Percentiles rank a stretch among this genome's conserved stretches.
phyloP scores from a whole-genome alignment of 1,284 basidiomycete genomes.

The Apiotrichum sp. region DNA sequence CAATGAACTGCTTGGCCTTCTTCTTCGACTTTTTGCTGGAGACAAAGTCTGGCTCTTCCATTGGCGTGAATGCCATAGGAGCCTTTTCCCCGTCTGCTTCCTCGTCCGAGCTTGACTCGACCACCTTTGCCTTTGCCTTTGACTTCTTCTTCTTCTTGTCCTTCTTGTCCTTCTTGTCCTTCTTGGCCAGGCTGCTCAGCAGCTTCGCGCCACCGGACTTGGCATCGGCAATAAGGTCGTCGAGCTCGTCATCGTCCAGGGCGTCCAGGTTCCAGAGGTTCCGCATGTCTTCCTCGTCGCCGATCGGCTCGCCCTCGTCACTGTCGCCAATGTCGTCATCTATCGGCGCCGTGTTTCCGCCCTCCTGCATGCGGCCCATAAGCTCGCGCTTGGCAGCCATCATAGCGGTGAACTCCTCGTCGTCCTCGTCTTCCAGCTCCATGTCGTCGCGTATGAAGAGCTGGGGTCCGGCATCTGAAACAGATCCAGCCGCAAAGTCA shows the following conservation, averaged over 20 bases:
- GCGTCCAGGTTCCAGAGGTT: conserved; percentile 30
- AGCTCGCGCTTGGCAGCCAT: conserved; percentile 23
- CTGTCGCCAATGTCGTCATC: conserved; percentile 9
- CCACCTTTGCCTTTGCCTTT: neutral
- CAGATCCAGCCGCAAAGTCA: conserved; percentile 55
- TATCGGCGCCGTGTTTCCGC: conserved; percentile 14
- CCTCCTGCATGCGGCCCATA: conserved; percentile 18
- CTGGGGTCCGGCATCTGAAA: conserved; percentile 51
- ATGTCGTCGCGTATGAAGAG: conserved; percentile 22
- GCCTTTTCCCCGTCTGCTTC: neutral
- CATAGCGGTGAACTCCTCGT: conserved; percentile 30
- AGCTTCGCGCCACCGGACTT: conserved; percentile 12
- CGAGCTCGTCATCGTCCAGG: conserved; percentile 41
- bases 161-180: conserved; percentile 23
- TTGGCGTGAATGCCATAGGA: conserved; percentile 33
- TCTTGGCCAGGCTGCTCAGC: conserved; percentile 25
- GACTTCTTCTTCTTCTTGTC: conserved; percentile 45
- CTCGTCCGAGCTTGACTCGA: conserved; percentile 7
- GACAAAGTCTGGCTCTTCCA: conserved; percentile 33
- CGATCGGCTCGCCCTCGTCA: conserved; percentile 10
- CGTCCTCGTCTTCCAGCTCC: conserved; percentile 38
- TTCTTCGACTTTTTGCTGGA: conserved; percentile 21
- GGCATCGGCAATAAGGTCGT: conserved; percentile 34
- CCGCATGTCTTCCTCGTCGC: conserved; percentile 23
- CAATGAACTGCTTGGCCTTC: conserved; percentile 21